phyloP scores from a whole-genome alignment of 768 basidiomycete species.

The Russula lepida region DNA sequence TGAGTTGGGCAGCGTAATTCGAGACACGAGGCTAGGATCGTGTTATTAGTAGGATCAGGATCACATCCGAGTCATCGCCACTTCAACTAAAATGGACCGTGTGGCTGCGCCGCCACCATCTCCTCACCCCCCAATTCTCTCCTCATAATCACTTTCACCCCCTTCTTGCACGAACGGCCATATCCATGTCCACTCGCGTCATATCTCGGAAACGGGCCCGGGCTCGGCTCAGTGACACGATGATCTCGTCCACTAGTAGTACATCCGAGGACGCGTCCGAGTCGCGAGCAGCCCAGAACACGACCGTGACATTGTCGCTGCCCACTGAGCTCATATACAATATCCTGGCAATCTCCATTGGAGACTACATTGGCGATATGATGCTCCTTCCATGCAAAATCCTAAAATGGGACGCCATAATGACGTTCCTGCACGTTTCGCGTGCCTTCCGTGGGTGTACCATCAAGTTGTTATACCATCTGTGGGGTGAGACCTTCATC shows the following conservation, averaged over 20 bases:
- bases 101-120: too few relatives aligned
- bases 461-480: constrained; percentile 15
- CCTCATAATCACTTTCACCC: too few relatives aligned
- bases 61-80: background rate
- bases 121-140: too few relatives aligned
- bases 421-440: constrained; percentile 15
- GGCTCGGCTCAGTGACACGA: background rate
- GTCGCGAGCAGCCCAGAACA: background rate
- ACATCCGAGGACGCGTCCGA: background rate
- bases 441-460: constrained; percentile 14
- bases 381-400: constrained; percentile 13
- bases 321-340: constrained; percentile 18
- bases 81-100: too few relatives aligned
- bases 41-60: too few relatives aligned
- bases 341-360: constrained; percentile 9
- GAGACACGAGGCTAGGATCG: too few relatives aligned
- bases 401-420: constrained; percentile 8
- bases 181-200: background rate
- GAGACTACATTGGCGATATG: constrained; percentile 13
- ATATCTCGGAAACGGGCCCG: constrained; percentile 6
- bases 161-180: background rate
- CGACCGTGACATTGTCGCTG: background rate
- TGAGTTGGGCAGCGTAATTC: too few relatives aligned
- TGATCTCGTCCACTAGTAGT: background rate
- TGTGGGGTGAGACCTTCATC: constrained; percentile 21